Evolutionary conservation across 495 filamentous ascomycete genomes (phyloP).

Genomic region (Penicillium lagena): DNA sequence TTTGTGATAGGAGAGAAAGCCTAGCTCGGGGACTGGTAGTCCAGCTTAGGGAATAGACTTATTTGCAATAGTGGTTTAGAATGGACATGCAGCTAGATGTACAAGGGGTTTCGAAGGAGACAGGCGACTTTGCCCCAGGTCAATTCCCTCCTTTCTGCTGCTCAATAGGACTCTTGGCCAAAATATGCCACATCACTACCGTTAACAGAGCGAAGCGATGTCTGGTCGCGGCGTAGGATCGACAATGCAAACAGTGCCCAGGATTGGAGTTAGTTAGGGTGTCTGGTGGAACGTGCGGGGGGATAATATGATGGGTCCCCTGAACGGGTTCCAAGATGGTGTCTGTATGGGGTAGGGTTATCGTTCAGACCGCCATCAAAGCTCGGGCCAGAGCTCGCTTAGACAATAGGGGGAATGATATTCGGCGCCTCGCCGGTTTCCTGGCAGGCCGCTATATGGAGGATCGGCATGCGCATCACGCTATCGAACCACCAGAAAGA

Average conservation of each 20-base stretch:
- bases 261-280: neutral
- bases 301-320: neutral
- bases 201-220: neutral
- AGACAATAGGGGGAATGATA: constrained; percentile 17
- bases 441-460: neutral
- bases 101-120: neutral
- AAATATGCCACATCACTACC: neutral
- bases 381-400: constrained; percentile 15
- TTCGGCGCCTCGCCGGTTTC: constrained; percentile 9
- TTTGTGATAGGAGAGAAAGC: too few relatives aligned
- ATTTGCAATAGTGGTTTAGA: neutral
- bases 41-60: too few relatives aligned
- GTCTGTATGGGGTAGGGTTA: constrained; percentile 1
- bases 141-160: too few relatives aligned
- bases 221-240: neutral
- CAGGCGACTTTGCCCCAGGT: too few relatives aligned
- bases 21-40: too few relatives aligned
- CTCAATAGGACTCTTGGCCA: too few relatives aligned
- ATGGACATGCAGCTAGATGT: neutral
- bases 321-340: constrained; percentile 11
- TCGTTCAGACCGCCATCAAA: neutral
- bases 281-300: neutral
- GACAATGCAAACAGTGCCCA: neutral
- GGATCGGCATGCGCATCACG: neutral
- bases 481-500: neutral